Conservation (phyloP, 805 yeast genomes). For the Blastobotrys muscicola region DNA sequence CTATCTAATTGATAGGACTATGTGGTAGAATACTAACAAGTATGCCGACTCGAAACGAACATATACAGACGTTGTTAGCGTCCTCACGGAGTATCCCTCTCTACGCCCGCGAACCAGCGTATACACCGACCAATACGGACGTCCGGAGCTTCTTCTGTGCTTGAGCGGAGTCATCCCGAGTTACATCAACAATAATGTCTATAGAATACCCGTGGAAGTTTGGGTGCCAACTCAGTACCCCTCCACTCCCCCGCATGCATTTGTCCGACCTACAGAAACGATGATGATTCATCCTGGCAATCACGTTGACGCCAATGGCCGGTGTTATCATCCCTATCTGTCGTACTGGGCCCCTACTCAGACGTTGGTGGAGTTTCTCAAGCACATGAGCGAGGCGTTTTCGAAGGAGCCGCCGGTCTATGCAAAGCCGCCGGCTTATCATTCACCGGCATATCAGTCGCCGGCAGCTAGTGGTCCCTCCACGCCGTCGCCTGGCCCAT, state of each 20-base stretch:
- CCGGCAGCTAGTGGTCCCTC: neutral
- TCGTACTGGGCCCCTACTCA: slow-evolving; percentile 42
- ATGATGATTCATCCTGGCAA: slow-evolving; percentile 49
- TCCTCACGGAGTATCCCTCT: slow-evolving; percentile 41
- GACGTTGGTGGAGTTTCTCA: slow-evolving; percentile 28
- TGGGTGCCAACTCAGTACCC: slow-evolving; percentile 80
- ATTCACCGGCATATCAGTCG: slow-evolving; percentile 1
- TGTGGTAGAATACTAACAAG: slow-evolving; percentile 26
- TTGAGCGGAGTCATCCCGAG: slow-evolving; percentile 49
- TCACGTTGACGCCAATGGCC: slow-evolving; percentile 61
- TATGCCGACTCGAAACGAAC: slow-evolving; percentile 48
- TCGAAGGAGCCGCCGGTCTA: slow-evolving; percentile 38
- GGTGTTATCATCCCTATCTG: slow-evolving; percentile 57
- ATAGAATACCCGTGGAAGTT: slow-evolving; percentile 51
- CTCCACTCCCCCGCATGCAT: slow-evolving; percentile 52
- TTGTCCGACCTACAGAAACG: slow-evolving; percentile 44
- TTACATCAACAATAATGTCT: slow-evolving; percentile 21
- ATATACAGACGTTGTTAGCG: slow-evolving; percentile 53
- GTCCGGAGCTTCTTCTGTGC: slow-evolving; percentile 48
- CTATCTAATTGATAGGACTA: no score
- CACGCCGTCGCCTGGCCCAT: neutral
- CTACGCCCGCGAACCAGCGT: slow-evolving; percentile 64
- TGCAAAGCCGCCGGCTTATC: slow-evolving; percentile 24
- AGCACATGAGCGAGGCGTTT: slow-evolving; percentile 30
- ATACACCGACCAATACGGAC: slow-evolving; percentile 49